A percentile compares a stretch with the other conserved stretches of the same genome.
Conservation (phyloP, 148 eudicot genomes). For the Gaultheria prostrata region DNA sequence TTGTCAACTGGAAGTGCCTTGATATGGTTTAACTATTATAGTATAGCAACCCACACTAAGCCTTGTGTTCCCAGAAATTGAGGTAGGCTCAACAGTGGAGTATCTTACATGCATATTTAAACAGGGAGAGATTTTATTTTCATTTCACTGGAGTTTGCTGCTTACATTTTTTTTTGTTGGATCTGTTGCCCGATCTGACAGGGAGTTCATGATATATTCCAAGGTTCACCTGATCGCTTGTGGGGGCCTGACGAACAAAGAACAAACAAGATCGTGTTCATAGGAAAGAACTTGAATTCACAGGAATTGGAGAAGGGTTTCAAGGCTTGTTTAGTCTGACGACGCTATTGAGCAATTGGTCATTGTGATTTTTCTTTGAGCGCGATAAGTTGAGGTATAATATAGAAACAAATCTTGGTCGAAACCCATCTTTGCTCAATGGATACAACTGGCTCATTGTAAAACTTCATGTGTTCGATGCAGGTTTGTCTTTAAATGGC, state of each 20-base stretch:
- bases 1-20: not conserved
- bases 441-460: not conserved
- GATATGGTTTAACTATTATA: not conserved
- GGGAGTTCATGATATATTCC: conserved; percentile 99
- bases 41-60: not conserved
- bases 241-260: conserved; percentile 70
- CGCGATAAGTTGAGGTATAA: not conserved
- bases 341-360: conserved; percentile 4
- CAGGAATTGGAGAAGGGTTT: conserved; percentile 77
- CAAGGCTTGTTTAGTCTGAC: conserved; percentile 57
- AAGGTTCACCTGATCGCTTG: conserved; percentile 86
- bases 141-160: not conserved
- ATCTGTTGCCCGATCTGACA: conserved; percentile 20
- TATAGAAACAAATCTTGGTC: not conserved
- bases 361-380: not conserved
- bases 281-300: conserved; percentile 80
- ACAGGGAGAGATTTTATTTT: not conserved
- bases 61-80: not conserved
- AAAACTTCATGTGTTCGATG: not conserved
- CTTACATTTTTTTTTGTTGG: not conserved
- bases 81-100: not conserved
- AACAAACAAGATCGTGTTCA: conserved; percentile 81
- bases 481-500: not conserved
- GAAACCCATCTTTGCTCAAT: not conserved
- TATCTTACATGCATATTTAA: not conserved